Evolutionary conservation across 768 basidiomycete species (phyloP).

Genomic region (Lactarius akahatsu): DNA sequence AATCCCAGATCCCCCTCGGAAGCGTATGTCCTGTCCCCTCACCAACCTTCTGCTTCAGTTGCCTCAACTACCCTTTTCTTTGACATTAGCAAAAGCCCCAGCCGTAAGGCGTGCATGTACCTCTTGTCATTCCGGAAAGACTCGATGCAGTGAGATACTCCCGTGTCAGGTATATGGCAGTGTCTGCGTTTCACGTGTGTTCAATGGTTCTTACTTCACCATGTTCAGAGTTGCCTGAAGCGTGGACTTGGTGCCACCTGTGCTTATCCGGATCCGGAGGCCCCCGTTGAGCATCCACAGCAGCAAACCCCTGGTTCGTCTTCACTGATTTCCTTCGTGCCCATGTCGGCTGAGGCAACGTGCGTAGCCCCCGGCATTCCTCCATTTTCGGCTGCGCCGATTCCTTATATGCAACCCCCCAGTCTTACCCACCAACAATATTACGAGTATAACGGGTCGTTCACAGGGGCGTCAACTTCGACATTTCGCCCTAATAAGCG

Average conservation of each 20-base stretch:
- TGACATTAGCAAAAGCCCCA: conserved; percentile 65
- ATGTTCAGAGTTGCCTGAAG: conserved; percentile 71
- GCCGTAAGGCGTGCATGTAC: conserved; percentile 79
- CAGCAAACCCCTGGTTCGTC: conserved; percentile 29
- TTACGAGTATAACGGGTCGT: conserved; percentile 60
- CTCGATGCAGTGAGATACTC: conserved; percentile 76
- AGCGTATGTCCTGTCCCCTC: conserved; percentile 48
- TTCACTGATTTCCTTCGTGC: conserved; percentile 29
- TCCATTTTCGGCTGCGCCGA: conserved; percentile 40
- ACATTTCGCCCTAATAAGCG: conserved; percentile 81
- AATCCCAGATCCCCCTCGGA: conserved; percentile 44
- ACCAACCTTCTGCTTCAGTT: background rate
- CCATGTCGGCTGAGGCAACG: conserved; percentile 31
- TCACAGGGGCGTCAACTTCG: conserved; percentile 67
- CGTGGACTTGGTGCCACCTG: conserved; percentile 69
- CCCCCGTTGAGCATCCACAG: conserved; percentile 30
- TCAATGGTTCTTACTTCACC: conserved; percentile 1
- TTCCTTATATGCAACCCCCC: conserved; percentile 42
- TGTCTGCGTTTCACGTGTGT: conserved; percentile 19
- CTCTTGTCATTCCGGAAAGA: conserved; percentile 82
- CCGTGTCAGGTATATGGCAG: conserved; percentile 65
- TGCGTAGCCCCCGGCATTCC: conserved; percentile 37
- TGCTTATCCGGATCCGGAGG: conserved; percentile 76
- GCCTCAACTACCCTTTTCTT: conserved; percentile 22
- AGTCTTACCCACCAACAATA: conserved; percentile 55